A percentile compares a stretch with the other conserved stretches of the same genome.
Conservation (phyloP, 805 yeast genomes). For the Gaillardinia entomophila region DNA sequence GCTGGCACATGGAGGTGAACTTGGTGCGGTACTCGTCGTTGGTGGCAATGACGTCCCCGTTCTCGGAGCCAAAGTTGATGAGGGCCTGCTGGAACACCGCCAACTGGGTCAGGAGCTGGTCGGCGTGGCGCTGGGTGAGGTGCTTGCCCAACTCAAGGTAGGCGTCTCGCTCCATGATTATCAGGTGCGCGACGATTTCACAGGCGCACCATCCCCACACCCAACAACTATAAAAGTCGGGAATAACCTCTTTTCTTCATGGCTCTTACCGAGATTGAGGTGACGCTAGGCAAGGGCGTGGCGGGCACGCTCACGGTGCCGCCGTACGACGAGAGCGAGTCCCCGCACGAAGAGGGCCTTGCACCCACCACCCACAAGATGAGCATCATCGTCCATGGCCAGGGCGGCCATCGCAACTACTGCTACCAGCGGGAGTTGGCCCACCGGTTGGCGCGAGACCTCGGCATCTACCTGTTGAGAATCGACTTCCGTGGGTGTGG, state of each 20-base stretch:
- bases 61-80: conserved; percentile 67
- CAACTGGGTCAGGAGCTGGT: conserved; percentile 64
- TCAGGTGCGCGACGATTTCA: too few species aligned
- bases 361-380: conserved; percentile 43
- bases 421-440: conserved; percentile 67
- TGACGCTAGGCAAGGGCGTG: conserved; percentile 28
- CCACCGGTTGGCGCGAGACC: conserved; percentile 45
- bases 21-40: conserved; percentile 63
- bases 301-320: conserved; percentile 36
- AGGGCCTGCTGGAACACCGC: conserved; percentile 73
- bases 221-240: too few species aligned
- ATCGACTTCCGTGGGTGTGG: conserved; percentile 89
- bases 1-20: conserved; percentile 69
- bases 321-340: conserved; percentile 18
- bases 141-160: conserved; percentile 48
- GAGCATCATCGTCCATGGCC: conserved; percentile 75
- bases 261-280: conserved; percentile 36
- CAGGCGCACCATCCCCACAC: too few species aligned
- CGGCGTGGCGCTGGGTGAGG: conserved; percentile 48
- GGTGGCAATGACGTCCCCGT: conserved; percentile 58
- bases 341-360: conserved; percentile 17
- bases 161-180: conserved; percentile 4
- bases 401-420: conserved; percentile 77
- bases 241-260: too few species aligned
- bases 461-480: conserved; percentile 63